Percentiles rank a stretch among this genome's conserved stretches.
Evolutionary conservation across 257 asterid species (phyloP).

Genomic region (Rauvolfia tetraphylla): DNA sequence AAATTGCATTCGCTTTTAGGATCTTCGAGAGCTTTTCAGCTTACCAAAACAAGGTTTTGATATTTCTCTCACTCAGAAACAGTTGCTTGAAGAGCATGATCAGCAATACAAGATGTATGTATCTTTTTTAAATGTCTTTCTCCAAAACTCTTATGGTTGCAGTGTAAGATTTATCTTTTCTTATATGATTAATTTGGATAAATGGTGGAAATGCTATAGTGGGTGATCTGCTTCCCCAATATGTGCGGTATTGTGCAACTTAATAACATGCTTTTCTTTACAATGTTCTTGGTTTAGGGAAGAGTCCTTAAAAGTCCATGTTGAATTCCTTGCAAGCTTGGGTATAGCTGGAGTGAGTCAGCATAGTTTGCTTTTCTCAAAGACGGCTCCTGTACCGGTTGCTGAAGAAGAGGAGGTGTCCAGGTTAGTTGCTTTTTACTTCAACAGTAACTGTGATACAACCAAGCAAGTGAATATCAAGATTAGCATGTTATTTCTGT

Average conservation of each 20-base stretch:
- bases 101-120: constrained; percentile 67
- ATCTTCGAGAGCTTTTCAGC: constrained; percentile 73
- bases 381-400: constrained; percentile 57
- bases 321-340: constrained; percentile 72
- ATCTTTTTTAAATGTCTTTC: background rate
- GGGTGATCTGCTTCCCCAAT: background rate
- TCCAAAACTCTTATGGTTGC: too few relatives aligned
- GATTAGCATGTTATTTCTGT: background rate
- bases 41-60: constrained; percentile 85
- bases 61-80: constrained; percentile 76
- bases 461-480: background rate
- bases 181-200: background rate
- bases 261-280: constrained; percentile 1
- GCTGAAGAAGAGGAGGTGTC: constrained; percentile 53
- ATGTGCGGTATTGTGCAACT: background rate
- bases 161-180: too few relatives aligned
- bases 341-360: constrained; percentile 93
- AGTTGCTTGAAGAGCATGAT: constrained; percentile 89
- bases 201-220: background rate
- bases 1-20: constrained; percentile 42
- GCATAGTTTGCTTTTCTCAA: constrained; percentile 89
- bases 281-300: constrained; percentile 45
- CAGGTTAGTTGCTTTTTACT: constrained; percentile 35
- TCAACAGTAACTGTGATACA: background rate
- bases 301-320: constrained; percentile 54